phyloP scores from a whole-genome alignment of 106 monocot genomes.

The Narthecium ossifragum region DNA sequence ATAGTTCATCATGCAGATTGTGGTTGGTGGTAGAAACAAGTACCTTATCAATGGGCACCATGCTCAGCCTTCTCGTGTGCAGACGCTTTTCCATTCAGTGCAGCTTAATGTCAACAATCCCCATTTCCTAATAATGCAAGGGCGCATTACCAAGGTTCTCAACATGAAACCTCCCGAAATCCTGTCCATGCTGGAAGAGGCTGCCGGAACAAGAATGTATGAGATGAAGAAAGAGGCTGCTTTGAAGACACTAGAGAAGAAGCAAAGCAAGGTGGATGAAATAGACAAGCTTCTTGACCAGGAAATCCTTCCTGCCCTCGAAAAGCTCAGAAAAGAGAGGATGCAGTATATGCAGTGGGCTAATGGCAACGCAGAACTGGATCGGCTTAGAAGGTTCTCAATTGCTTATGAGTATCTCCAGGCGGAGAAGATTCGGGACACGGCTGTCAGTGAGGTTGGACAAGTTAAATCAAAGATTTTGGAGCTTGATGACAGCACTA shows the following conservation, averaged over 20 bases:
- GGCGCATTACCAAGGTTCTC: constrained; percentile 91
- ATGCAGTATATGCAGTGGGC: constrained; percentile 94
- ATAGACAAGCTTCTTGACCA: constrained; percentile 94
- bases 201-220: constrained; percentile 99
- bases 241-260: constrained; percentile 92
- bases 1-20: constrained; percentile 55
- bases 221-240: constrained; percentile 87
- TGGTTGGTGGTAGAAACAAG: constrained; percentile 89
- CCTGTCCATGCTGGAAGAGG: constrained; percentile 97
- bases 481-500: constrained; percentile 46
- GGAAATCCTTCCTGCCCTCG: constrained; percentile 92
- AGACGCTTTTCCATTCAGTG: constrained; percentile 93
- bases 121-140: constrained; percentile 99
- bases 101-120: constrained; percentile 99
- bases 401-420: constrained; percentile 87
- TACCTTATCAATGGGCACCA: constrained; percentile 92
- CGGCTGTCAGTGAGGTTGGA: constrained; percentile 38
- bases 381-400: constrained; percentile 78
- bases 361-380: constrained; percentile 86
- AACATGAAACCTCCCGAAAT: constrained; percentile 99
- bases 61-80: constrained; percentile 88
- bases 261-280: constrained; percentile 93
- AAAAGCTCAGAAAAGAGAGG: constrained; percentile 87
- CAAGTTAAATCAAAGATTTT: constrained; percentile 46
- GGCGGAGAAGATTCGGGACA: constrained; percentile 62